Evolutionary conservation across 805 yeast species (phyloP).

Genomic region (Sugiyamaella qingdaonensis): DNA sequence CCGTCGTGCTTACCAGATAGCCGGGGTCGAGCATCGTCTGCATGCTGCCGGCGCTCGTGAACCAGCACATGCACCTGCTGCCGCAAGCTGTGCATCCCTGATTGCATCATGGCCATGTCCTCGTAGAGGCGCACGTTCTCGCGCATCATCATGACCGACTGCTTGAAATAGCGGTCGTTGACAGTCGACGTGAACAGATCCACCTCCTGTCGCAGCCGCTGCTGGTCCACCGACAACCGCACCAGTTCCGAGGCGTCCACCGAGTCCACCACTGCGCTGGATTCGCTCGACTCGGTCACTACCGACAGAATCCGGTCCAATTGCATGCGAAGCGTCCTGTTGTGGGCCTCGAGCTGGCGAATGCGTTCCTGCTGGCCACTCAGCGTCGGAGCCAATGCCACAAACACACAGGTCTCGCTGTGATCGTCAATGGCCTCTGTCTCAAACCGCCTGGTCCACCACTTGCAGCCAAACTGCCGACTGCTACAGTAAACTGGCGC

Average conservation of each 20-base stretch:
- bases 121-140: constrained; percentile 33
- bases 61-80: constrained; percentile 35
- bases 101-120: constrained; percentile 30
- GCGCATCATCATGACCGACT: constrained; percentile 31
- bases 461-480: constrained; percentile 27
- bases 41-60: constrained; percentile 25
- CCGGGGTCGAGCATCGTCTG: background rate
- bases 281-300: background rate
- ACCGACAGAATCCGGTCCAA: constrained; percentile 23
- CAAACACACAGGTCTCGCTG: constrained; percentile 25
- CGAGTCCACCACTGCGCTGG: constrained; percentile 2
- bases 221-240: constrained; percentile 30
- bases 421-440: constrained; percentile 19
- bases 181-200: constrained; percentile 28
- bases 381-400: constrained; percentile 27
- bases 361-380: constrained; percentile 27
- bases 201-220: constrained; percentile 33
- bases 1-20: background rate
- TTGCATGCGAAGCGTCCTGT: constrained; percentile 28
- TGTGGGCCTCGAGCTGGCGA: constrained; percentile 31
- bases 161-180: constrained; percentile 32
- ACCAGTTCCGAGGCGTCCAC: constrained; percentile 19
- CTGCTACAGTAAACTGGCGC: constrained; percentile 26
- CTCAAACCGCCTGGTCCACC: constrained; percentile 20
- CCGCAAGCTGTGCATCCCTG: constrained; percentile 32